A percentile compares a stretch with the other conserved stretches of the same genome.
Conservation (phyloP, 331 rosid genomes). For the Quercus phellos region DNA sequence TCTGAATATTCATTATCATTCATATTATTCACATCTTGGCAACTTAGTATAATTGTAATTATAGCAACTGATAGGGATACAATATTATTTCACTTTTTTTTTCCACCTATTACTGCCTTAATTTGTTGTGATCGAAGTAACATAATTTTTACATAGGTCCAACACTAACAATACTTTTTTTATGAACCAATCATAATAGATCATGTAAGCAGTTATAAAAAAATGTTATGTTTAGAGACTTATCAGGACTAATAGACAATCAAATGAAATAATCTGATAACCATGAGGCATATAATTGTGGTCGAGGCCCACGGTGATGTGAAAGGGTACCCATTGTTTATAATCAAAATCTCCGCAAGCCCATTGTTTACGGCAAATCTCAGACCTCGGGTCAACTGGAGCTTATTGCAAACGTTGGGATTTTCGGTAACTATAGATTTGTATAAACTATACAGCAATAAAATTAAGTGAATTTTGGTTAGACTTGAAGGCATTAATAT, state of each 20-base stretch:
- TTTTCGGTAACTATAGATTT: not conserved
- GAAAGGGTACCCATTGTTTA: not conserved
- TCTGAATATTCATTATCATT: slow-evolving; percentile 1
- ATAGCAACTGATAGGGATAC: too few species aligned
- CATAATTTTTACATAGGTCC: too few species aligned
- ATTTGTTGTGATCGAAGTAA: too few species aligned
- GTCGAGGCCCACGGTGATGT: not conserved
- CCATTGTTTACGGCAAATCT: not conserved
- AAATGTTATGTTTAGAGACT: too few species aligned
- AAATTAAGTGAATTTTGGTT: not conserved
- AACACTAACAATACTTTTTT: too few species aligned
- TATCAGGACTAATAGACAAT: too few species aligned
- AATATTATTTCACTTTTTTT: too few species aligned
- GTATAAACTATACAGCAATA: not conserved
- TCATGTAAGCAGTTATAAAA: too few species aligned
- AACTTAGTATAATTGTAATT: not conserved
- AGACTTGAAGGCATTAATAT: not conserved
- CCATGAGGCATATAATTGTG: not conserved
- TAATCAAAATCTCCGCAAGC: not conserved
- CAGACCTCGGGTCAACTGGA: not conserved
- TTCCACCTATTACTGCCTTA: too few species aligned
- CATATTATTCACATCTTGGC: not conserved
- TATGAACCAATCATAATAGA: too few species aligned
- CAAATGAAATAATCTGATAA: not conserved
- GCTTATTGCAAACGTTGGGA: not conserved